phyloP scores from a whole-genome alignment of 2,329 filamentous ascomycete genomes.

The Spiromastix sp. region DNA sequence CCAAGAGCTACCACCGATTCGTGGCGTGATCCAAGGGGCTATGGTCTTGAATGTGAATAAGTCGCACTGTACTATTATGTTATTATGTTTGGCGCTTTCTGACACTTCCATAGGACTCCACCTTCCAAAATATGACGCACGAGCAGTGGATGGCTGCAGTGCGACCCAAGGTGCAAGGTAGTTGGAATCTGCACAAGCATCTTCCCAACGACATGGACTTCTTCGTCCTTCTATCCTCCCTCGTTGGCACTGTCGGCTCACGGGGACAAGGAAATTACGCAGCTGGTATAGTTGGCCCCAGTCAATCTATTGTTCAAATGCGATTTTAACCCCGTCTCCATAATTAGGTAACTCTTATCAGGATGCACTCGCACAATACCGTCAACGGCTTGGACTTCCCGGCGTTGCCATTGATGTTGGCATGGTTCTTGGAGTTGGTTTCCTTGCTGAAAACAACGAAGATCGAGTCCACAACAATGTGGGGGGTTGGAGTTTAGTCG shows the following conservation, averaged over 20 bases:
- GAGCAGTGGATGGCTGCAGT: conserved; percentile 36
- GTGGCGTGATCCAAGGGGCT: conserved; percentile 14
- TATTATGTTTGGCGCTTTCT: neutral
- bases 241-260: conserved; percentile 5
- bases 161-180: conserved; percentile 42
- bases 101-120: conserved; percentile 27
- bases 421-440: conserved; percentile 1
- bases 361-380: conserved; percentile 4
- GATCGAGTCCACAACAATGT: neutral
- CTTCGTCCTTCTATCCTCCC: conserved; percentile 8
- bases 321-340: too few relatives aligned
- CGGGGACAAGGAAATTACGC: conserved; percentile 5
- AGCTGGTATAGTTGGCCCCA: too few relatives aligned
- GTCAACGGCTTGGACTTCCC: conserved; percentile 1
- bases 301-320: too few relatives aligned
- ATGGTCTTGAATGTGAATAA: conserved; percentile 12
- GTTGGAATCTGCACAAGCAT: conserved; percentile 38
- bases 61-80: neutral
- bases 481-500: conserved; percentile 12
- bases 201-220: conserved; percentile 15
- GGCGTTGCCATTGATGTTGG: conserved; percentile 4
- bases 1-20: conserved; percentile 8
- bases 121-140: conserved; percentile 42
- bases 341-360: conserved; percentile 3
- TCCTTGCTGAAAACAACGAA: conserved; percentile 1